A percentile compares a stretch with the other conserved stretches of the same genome.
phyloP scores from a whole-genome alignment of 2,329 filamentous ascomycete genomes.

The Exophiala spinifera region DNA sequence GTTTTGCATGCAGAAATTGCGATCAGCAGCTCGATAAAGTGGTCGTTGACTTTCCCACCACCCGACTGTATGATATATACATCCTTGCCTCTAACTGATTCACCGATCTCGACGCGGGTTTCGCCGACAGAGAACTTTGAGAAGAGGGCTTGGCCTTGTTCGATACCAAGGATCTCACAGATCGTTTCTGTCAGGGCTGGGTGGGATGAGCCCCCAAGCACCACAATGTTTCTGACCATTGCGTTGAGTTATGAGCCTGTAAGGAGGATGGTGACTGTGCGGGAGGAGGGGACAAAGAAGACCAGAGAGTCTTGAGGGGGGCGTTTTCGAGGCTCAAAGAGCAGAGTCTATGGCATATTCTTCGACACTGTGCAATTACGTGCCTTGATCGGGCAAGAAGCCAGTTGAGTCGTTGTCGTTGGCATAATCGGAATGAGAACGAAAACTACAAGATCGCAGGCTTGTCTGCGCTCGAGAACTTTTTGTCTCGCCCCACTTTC shows the following conservation, averaged over 20 bases:
- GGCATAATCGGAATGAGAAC: conserved; percentile 15
- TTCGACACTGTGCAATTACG: neutral
- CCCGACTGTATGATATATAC: conserved; percentile 97
- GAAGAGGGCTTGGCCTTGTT: conserved; percentile 78
- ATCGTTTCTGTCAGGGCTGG: conserved; percentile 81
- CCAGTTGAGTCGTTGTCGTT: conserved; percentile 6
- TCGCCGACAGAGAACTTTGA: conserved; percentile 94
- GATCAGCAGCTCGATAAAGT: conserved; percentile 94
- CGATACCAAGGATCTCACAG: conserved; percentile 82
- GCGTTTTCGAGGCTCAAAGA: neutral
- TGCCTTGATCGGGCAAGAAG: conserved; percentile 5
- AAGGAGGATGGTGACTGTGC: neutral
- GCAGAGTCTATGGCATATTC: neutral
- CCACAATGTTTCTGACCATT: conserved; percentile 94
- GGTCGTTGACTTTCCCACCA: conserved; percentile 89
- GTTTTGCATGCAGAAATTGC: conserved; percentile 98
- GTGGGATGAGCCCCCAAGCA: conserved; percentile 91
- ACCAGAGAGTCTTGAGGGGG: neutral
- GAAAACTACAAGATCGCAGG: conserved; percentile 3
- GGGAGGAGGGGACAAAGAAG: neutral
- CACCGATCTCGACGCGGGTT: conserved; percentile 90
- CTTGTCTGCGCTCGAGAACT: conserved; percentile 3
- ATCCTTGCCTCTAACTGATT: conserved; percentile 96
- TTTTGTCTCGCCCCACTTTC: conserved; percentile 26
- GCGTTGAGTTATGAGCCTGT: neutral